These are phyloP conservation scores for Daedalea quercina DNA, from an alignment of 768 basidiomycete species.

Conservation along the genomic window DNA sequence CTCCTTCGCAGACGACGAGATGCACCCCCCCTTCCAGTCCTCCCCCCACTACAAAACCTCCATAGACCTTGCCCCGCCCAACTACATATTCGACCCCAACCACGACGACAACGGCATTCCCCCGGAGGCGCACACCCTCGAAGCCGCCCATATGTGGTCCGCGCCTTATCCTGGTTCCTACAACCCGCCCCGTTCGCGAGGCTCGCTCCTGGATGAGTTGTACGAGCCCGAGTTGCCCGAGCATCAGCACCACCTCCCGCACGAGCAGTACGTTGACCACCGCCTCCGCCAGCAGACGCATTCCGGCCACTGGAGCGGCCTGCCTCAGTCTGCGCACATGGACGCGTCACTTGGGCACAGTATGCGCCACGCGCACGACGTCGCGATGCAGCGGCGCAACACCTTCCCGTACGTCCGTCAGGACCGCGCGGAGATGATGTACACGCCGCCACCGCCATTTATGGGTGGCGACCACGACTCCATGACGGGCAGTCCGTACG, in stretches of 20 bases:
- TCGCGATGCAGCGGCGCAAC: constrained; percentile 49
- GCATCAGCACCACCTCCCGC: constrained; percentile 25
- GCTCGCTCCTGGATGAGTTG: constrained; percentile 63
- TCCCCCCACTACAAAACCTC: constrained; percentile 34
- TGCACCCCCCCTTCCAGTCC: constrained; percentile 24
- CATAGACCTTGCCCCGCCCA: constrained; percentile 38
- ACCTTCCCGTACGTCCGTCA: constrained; percentile 76
- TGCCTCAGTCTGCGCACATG: constrained; percentile 26
- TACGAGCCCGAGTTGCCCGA: constrained; percentile 53
- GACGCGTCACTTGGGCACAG: constrained; percentile 25
- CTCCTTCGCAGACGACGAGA: constrained; percentile 27
- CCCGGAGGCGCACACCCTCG: constrained; percentile 30
- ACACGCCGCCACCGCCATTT: constrained; percentile 38
- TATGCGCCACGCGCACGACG: constrained; percentile 33
- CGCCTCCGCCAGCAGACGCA: constrained; percentile 18
- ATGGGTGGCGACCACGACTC: constrained; percentile 36
- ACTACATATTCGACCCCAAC: constrained; percentile 45
- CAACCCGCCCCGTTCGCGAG: constrained; percentile 32
- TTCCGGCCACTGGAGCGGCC: constrained; percentile 20
- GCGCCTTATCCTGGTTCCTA: constrained; percentile 29
- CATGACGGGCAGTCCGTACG: constrained; percentile 21
- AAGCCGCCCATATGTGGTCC: constrained; percentile 20
- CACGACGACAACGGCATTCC: constrained; percentile 34
- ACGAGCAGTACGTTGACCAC: constrained; percentile 18
- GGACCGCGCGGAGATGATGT: constrained; percentile 45